Conservation (phyloP, 1,284 basidiomycete species). For the Ustilago cynodontis region DNA sequence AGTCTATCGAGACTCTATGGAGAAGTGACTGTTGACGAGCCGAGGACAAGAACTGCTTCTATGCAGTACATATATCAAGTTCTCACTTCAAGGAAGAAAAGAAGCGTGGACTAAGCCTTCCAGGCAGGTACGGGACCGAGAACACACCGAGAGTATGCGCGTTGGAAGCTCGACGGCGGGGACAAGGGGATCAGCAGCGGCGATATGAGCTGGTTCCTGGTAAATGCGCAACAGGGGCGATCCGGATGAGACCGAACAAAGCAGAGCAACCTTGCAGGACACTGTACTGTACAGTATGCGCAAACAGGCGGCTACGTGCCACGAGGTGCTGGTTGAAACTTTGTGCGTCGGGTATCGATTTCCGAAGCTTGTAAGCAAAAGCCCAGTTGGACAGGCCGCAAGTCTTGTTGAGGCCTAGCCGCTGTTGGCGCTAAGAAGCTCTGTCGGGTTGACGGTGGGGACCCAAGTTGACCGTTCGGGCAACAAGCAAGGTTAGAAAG, state of each 20-base stretch:
- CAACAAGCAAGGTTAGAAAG: slow-evolving; percentile 48
- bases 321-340: slow-evolving; percentile 2
- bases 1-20: neutral
- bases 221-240: slow-evolving; percentile 13
- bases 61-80: slow-evolving; percentile 9
- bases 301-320: slow-evolving; percentile 7
- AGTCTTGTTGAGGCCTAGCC: slow-evolving; percentile 20
- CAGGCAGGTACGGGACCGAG: slow-evolving; percentile 18
- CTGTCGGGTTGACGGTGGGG: slow-evolving; percentile 27
- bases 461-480: slow-evolving; percentile 37
- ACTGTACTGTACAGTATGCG: slow-evolving; percentile 2
- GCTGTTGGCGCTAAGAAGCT: slow-evolving; percentile 32
- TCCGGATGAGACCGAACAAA: slow-evolving; percentile 21
- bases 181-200: slow-evolving; percentile 19
- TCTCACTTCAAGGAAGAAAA: slow-evolving; percentile 11
- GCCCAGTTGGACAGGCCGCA: slow-evolving; percentile 2
- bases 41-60: slow-evolving; percentile 1
- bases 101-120: neutral
- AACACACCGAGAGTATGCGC: slow-evolving; percentile 10
- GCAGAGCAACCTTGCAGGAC: neutral
- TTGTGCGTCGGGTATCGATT: slow-evolving; percentile 31
- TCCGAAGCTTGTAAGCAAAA: slow-evolving; percentile 4
- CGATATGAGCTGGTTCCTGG: slow-evolving; percentile 21
- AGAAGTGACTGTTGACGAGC: slow-evolving; percentile 6
- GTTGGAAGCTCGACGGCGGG: slow-evolving; percentile 7